These are phyloP conservation scores for Pseudophaeomoniella oleicola DNA, from an alignment of 2,329 filamentous ascomycete species.

Conservation along the genomic window DNA sequence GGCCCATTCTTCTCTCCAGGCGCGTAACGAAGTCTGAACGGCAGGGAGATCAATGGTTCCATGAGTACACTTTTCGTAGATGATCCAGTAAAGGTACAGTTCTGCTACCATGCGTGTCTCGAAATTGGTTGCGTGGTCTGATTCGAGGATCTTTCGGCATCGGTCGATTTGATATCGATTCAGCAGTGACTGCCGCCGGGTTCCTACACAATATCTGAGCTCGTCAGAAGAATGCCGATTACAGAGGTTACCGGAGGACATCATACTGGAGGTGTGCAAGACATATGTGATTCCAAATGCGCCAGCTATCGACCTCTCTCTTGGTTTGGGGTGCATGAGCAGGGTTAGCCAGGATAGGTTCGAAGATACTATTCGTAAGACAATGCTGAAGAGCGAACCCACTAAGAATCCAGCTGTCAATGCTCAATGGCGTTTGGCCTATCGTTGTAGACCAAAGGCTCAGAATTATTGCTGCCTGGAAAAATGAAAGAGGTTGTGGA, in stretches of 20 bases:
- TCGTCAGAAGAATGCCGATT: not conserved
- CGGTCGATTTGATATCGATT: conserved; percentile 21
- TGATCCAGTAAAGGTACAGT: conserved; percentile 29
- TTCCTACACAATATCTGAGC: conserved; percentile 27
- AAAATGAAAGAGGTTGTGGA: conserved; percentile 27
- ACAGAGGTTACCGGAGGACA: too few relatives aligned
- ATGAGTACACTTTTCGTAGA: conserved; percentile 23
- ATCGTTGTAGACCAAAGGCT: conserved; percentile 33
- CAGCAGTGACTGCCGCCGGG: conserved; percentile 22
- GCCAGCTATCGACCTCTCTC: conserved; percentile 17
- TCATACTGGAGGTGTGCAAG: conserved; percentile 27
- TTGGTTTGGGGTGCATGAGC: conserved; percentile 8
- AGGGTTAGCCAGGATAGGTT: conserved; percentile 4
- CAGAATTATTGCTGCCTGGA: conserved; percentile 27
- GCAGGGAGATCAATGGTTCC: conserved; percentile 18
- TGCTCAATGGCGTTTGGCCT: conserved; percentile 26
- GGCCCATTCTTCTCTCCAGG: conserved; percentile 25
- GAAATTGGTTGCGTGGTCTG: conserved; percentile 26
- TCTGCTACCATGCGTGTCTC: conserved; percentile 33
- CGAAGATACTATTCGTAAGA: conserved; percentile 22
- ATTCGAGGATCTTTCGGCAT: conserved; percentile 22
- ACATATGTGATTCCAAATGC: conserved; percentile 30
- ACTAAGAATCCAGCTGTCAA: conserved; percentile 31
- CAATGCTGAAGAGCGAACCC: conserved; percentile 29
- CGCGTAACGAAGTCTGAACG: conserved; percentile 18